Evolutionary conservation across 441 rosid species (phyloP).

Genomic region (Eutrema salsugineum): DNA sequence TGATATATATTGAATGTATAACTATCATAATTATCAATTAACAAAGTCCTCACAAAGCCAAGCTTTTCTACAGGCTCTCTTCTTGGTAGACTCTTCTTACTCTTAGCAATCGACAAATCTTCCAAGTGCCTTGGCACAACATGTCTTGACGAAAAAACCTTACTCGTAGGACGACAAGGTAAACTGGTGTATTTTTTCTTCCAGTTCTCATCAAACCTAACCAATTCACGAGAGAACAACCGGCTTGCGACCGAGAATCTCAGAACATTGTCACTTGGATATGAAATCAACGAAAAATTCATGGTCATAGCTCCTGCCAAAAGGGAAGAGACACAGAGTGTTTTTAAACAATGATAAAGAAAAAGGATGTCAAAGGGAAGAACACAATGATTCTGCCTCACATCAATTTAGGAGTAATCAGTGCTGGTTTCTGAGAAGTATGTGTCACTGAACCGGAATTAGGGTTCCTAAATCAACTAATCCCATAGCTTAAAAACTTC

Average conservation of each 20-base stretch:
- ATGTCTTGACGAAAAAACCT: conserved; percentile 38
- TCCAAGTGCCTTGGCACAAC: conserved; percentile 52
- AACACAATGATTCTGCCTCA: too few species aligned
- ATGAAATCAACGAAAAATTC: conserved; percentile 39
- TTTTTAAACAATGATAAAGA: too few species aligned
- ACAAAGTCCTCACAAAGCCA: conserved; percentile 77
- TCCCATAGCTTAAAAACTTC: too few species aligned
- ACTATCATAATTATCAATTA: conserved; percentile 95
- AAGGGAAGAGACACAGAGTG: background rate
- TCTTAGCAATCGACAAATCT: conserved; percentile 41
- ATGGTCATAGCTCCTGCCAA: conserved; percentile 41
- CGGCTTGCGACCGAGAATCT: conserved; percentile 24
- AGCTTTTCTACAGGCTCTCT: conserved; percentile 46
- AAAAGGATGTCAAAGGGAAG: too few species aligned
- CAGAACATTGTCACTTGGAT: conserved; percentile 40
- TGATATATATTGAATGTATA: conserved; percentile 92
- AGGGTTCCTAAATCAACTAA: too few species aligned
- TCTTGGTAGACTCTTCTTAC: conserved; percentile 37
- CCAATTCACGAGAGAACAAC: conserved; percentile 27
- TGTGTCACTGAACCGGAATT: too few species aligned
- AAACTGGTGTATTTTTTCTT: conserved; percentile 32
- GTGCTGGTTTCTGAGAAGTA: too few species aligned
- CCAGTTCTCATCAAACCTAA: conserved; percentile 29
- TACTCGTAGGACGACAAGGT: conserved; percentile 30
- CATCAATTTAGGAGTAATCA: too few species aligned